phyloP scores from a whole-genome alignment of 169 alveolate genomes.

The Plasmodium adleri region DNA sequence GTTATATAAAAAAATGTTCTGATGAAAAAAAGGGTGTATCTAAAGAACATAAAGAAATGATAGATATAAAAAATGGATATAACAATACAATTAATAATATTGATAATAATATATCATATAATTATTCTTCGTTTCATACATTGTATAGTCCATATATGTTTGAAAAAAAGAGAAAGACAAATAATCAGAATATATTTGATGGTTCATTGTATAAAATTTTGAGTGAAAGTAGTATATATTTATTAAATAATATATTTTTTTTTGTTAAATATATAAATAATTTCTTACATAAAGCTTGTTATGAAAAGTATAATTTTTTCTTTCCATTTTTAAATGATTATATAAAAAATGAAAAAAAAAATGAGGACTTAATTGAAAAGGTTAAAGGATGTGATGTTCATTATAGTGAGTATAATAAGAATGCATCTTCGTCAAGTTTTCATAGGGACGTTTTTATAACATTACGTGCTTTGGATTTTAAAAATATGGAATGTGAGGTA shows the following conservation, averaged over 20 bases:
- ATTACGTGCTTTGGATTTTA: constrained; percentile 17
- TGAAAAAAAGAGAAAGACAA: not conserved
- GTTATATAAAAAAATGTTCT: not conserved
- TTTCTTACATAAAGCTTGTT: constrained; percentile 23
- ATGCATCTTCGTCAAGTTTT: constrained; percentile 33
- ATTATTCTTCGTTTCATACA: not conserved
- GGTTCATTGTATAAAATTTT: constrained; percentile 12
- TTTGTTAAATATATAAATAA: constrained; percentile 67
- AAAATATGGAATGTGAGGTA: constrained; percentile 69
- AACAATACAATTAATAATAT: too few species aligned
- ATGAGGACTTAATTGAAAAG: constrained; percentile 32
- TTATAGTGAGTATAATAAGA: not conserved
- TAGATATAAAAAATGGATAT: too few species aligned
- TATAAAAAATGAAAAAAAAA: constrained; percentile 6
- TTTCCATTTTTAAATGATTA: constrained; percentile 11
- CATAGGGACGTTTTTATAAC: constrained; percentile 58
- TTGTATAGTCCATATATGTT: constrained; percentile 16
- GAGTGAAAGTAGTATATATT: constrained; percentile 43
- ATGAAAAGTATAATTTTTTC: constrained; percentile 40
- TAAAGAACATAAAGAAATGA: not conserved
- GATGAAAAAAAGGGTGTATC: not conserved
- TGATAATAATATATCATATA: not conserved
- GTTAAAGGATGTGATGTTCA: constrained; percentile 26
- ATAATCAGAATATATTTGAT: not conserved
- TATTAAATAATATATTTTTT: constrained; percentile 39